Base-by-base conservation (phyloP, 2,329 filamentous ascomycete species). In the Stromatinia cepivora region DNA sequence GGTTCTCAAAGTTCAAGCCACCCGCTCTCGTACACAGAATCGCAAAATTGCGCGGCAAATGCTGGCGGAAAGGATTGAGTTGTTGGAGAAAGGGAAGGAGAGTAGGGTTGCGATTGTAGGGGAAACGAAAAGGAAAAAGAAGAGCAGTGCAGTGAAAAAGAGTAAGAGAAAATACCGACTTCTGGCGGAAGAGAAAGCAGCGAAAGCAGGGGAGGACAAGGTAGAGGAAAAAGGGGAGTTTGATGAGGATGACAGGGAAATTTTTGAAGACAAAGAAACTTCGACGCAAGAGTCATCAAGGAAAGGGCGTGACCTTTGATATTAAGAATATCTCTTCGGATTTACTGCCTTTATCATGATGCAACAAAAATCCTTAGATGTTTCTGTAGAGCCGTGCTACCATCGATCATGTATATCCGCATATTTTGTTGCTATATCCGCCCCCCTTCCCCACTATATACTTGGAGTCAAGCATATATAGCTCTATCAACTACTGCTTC, bases 1-100 rank as follows among this genome's bases (percentile, higher is more conserved):
- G 66, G 94, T 98, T 20, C 87, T 99, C 72, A 99, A 99, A 82
- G 94, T 88, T 69, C 95, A 99, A 81, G 93, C 90, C 28, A 98
- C 95, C 11, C 89, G 95, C 61, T 96, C 92, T 1, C 88, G 93
- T 25, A 87, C 87, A 69, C 92, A 97, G 80, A 99, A 99, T 79
- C 88, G 94, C 72, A 94, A 91, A 79, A 90, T 92, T 72, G 95
- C 95, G 17, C 86, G 94, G 53, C 84, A 88, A 73, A 82, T 97
- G 54, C 75, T 92, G n/a, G 78, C 78, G 28, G 74, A 76, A 68
- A 70, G 71, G 46, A 63, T 90, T 45, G 95, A 99, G 79, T 85
- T 91, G 73, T 75, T 90, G 48, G 83, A 87, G 74, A 90, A 92
- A 74, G 94, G 94, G 2, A 85, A 88, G 31, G 81, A 88, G 72